Conservation (phyloP, 2,329 filamentous ascomycete species). For the Sporothrix pseudoabietina region DNA sequence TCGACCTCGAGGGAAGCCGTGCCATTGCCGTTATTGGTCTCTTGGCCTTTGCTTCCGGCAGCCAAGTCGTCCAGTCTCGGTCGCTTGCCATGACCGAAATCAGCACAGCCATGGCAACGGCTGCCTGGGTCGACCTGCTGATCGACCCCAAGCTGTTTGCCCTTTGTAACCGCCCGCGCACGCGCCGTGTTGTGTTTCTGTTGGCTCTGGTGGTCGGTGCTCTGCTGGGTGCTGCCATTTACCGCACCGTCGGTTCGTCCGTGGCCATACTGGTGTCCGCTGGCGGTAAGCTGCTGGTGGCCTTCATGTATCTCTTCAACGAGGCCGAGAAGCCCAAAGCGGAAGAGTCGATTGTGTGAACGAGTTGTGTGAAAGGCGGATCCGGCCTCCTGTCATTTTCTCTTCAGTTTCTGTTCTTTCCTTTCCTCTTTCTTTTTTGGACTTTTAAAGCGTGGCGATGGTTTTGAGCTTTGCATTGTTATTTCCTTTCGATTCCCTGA, state of each 20-base stretch:
- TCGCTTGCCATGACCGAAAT: conserved; percentile 61
- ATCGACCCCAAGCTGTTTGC: conserved; percentile 56
- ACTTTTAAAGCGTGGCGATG: background rate
- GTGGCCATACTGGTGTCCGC: conserved; percentile 50
- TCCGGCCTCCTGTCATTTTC: background rate
- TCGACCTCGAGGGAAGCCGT: conserved; percentile 41
- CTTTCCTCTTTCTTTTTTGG: background rate
- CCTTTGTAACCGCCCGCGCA: conserved; percentile 52
- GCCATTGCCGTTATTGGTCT: conserved; percentile 53
- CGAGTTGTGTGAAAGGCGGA: background rate
- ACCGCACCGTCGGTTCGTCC: conserved; percentile 47
- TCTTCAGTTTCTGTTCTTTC: background rate
- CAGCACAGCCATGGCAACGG: conserved; percentile 65
- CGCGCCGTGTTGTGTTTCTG: conserved; percentile 55
- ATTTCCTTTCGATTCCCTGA: background rate
- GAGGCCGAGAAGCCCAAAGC: conserved; percentile 40
- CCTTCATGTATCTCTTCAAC: conserved; percentile 50
- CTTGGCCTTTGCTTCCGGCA: conserved; percentile 58
- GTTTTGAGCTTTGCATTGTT: background rate
- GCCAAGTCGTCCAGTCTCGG: conserved; percentile 61
- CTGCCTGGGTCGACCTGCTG: conserved; percentile 62
- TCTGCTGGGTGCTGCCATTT: conserved; percentile 56
- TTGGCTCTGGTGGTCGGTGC: conserved; percentile 51
- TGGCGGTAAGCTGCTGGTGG: conserved; percentile 50
- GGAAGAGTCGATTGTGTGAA: conserved; percentile 26